Percentiles rank a stretch among this genome's conserved stretches.
Evolutionary conservation across 2,329 filamentous ascomycete genomes (phyloP).

Genomic region (Pseudopithomyces maydicus): DNA sequence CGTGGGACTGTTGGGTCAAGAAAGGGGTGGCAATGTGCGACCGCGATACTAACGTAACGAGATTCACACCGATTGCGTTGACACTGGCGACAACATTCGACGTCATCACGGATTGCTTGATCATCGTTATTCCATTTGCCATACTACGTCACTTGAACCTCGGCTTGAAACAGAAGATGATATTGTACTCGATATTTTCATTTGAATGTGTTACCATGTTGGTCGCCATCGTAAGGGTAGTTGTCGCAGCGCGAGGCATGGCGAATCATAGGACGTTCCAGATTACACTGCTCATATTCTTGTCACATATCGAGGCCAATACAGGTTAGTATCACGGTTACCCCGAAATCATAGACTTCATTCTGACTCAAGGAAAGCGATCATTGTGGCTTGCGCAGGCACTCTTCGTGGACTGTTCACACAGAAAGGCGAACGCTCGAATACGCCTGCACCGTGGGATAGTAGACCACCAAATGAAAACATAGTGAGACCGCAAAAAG

Average conservation of each 20-base stretch:
- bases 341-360: too few species aligned
- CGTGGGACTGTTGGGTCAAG: conserved; percentile 8
- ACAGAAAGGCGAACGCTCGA: conserved; percentile 5
- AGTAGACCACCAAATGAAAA: conserved; percentile 3
- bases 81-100: conserved; percentile 5
- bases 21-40: conserved; percentile 3
- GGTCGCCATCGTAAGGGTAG: conserved; percentile 6
- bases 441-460: not conserved
- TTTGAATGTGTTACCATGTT: conserved; percentile 7
- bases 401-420: conserved; percentile 10
- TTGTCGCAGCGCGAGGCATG: not conserved
- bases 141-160: conserved; percentile 6
- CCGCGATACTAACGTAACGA: not conserved
- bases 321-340: conserved; percentile 1
- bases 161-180: not conserved
- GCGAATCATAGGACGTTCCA: not conserved
- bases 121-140: conserved; percentile 10
- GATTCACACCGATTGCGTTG: conserved; percentile 8
- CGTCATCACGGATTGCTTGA: conserved; percentile 9
- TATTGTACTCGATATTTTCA: conserved; percentile 11
- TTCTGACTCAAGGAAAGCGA: conserved; percentile 1
- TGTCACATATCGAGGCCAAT: conserved; percentile 9
- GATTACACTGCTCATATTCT: conserved; percentile 5
- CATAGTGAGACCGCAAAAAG: not conserved
- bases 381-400: conserved; percentile 10